Percentiles rank a stretch among this genome's conserved stretches.
phyloP scores from a whole-genome alignment of 116 monocot species.

The Iris pallida region DNA sequence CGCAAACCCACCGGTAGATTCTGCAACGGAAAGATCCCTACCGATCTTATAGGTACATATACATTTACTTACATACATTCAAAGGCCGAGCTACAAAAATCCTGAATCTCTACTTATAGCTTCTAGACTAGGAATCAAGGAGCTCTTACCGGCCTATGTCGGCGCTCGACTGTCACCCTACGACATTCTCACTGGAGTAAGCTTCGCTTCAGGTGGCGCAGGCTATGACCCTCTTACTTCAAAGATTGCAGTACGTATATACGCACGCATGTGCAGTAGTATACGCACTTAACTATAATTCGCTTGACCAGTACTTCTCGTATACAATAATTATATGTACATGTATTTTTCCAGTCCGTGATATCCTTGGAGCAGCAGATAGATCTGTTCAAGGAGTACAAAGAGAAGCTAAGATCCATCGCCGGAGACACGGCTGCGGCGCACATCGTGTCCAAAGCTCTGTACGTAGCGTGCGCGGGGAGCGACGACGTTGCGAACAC shows the following conservation, averaged over 20 bases:
- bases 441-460: constrained; percentile 28
- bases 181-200: constrained; percentile 23
- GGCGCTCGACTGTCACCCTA: constrained; percentile 1
- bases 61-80: not conserved
- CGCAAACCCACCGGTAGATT: constrained; percentile 26
- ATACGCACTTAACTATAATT: constrained; percentile 9
- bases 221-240: constrained; percentile 50
- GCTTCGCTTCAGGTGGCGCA: constrained; percentile 32
- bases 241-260: constrained; percentile 11
- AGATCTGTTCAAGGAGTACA: constrained; percentile 69
- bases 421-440: constrained; percentile 31
- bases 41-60: constrained; percentile 21
- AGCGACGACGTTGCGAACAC: constrained; percentile 59
- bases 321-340: not conserved
- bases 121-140: constrained; percentile 20
- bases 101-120: constrained; percentile 15
- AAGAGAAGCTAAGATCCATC: constrained; percentile 22
- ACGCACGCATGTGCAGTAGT: not conserved
- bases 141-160: constrained; percentile 18
- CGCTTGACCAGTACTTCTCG: too few relatives aligned
- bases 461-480: constrained; percentile 41
- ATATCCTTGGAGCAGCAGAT: constrained; percentile 55
- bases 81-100: not conserved
- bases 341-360: constrained; percentile 53
- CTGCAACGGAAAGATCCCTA: constrained; percentile 27